A percentile compares a stretch with the other conserved stretches of the same genome.
Evolutionary conservation across 129 eudicot genomes (phyloP).

Genomic region (Escallonia herrerae): DNA sequence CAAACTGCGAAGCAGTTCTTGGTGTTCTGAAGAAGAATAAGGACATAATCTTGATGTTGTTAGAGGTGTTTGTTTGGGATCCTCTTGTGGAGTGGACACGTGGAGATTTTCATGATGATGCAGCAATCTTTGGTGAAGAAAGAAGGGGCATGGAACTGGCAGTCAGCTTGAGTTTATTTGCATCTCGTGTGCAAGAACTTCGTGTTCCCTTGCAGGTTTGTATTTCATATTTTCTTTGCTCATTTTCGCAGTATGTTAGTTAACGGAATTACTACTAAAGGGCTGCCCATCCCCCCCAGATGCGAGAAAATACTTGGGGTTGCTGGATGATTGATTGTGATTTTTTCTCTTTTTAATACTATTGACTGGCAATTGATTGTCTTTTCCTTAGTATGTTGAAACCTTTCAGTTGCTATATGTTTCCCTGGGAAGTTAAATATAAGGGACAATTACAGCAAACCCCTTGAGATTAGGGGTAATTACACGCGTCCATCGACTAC

Average conservation of each 20-base stretch:
- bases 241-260: not conserved
- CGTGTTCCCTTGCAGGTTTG: constrained; percentile 94
- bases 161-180: constrained; percentile 97
- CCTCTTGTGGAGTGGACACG: constrained; percentile 99
- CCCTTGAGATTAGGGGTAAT: too few species aligned
- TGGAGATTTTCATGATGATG: constrained; percentile 98
- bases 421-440: too few species aligned
- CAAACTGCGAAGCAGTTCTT: constrained; percentile 87
- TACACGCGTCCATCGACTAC: too few species aligned
- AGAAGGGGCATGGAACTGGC: constrained; percentile 99
- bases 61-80: constrained; percentile 97
- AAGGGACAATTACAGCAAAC: too few species aligned
- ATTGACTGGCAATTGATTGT: too few species aligned
- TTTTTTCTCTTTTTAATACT: too few species aligned
- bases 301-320: too few species aligned
- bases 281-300: too few species aligned
- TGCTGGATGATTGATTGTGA: too few species aligned
- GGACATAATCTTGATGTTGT: constrained; percentile 82
- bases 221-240: constrained; percentile 5
- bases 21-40: constrained; percentile 78
- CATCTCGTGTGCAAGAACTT: constrained; percentile 98
- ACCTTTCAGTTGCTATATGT: too few species aligned
- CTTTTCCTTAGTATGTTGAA: too few species aligned
- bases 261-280: too few species aligned
- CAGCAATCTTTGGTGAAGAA: constrained; percentile 97